Percentiles rank a stretch among this genome's conserved stretches.
Conservation (phyloP, 805 yeast species). For the Lachancea kluyveri region DNA sequence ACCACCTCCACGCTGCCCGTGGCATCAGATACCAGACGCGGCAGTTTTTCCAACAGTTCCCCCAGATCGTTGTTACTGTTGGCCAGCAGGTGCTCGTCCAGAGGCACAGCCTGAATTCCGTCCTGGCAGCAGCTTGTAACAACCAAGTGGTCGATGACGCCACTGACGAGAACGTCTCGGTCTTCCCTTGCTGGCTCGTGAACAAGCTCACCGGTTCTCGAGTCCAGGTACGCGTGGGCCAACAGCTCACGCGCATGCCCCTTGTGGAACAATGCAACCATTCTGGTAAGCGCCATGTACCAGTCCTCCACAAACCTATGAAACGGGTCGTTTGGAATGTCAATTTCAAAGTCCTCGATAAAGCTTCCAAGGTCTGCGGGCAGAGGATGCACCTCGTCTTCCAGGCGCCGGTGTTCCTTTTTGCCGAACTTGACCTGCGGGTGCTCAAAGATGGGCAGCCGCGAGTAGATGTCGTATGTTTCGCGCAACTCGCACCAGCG, state of each 20-base stretch:
- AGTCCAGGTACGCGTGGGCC: constrained; percentile 46
- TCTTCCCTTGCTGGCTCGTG: constrained; percentile 12
- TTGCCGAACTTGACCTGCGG: constrained; percentile 43
- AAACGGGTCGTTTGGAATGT: constrained; percentile 16
- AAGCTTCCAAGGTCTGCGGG: constrained; percentile 13
- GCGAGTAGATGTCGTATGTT: constrained; percentile 47
- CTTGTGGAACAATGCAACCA: constrained; percentile 35
- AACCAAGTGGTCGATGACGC: constrained; percentile 51
- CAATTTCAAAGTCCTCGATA: constrained; percentile 15
- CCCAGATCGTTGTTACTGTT: constrained; percentile 7
- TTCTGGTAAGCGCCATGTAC: constrained; percentile 38
- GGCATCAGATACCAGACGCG: constrained; percentile 34
- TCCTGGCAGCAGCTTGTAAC: constrained; percentile 6
- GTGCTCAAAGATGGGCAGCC: constrained; percentile 32
- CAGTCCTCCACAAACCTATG: constrained; percentile 31
- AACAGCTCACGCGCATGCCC: constrained; percentile 60
- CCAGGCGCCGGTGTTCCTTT: constrained; percentile 42
- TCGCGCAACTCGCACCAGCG: constrained; percentile 65
- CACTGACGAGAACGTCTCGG: constrained; percentile 47
- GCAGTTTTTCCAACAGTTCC: constrained; percentile 45
- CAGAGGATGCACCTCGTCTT: constrained; percentile 39
- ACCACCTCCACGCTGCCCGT: constrained; percentile 20
- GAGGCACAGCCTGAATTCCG: constrained; percentile 2
- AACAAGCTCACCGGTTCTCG: constrained; percentile 11
- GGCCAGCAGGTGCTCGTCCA: constrained; percentile 2